Evolutionary conservation across 2,329 filamentous ascomycete genomes (phyloP).

Genomic region (Xylariaceae sp.): DNA sequence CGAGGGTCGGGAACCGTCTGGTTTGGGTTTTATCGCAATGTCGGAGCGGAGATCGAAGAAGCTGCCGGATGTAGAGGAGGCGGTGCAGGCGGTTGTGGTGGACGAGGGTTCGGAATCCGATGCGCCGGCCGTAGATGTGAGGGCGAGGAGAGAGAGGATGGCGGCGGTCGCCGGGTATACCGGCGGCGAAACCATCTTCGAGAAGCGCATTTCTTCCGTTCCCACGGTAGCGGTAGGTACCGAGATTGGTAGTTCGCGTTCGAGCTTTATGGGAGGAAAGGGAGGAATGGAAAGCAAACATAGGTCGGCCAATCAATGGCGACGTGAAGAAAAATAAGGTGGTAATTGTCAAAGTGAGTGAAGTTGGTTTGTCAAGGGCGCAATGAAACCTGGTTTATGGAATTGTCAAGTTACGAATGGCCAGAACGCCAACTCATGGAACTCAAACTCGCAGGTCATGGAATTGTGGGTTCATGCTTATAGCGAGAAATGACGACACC

Average conservation of each 20-base stretch:
- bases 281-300: slow-evolving; percentile 3
- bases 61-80: slow-evolving; percentile 49
- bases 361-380: not conserved
- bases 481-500: not conserved
- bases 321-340: slow-evolving; percentile 4
- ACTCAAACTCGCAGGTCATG: not conserved
- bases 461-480: not conserved
- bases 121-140: slow-evolving; percentile 28
- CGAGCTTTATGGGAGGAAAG: not conserved
- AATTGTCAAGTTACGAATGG: not conserved
- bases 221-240: not conserved
- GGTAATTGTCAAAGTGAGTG: not conserved
- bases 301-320: slow-evolving; percentile 13
- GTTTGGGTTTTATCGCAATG: slow-evolving; percentile 39
- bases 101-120: slow-evolving; percentile 36
- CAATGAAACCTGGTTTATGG: slow-evolving; percentile 7
- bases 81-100: slow-evolving; percentile 48
- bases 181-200: slow-evolving; percentile 23
- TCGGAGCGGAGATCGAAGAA: slow-evolving; percentile 56
- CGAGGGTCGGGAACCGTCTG: slow-evolving; percentile 40
- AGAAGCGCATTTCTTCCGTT: slow-evolving; percentile 26
- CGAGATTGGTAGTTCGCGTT: not conserved
- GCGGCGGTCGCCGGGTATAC: slow-evolving; percentile 17
- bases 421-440: no score
- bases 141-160: slow-evolving; percentile 35